Evolutionary conservation across 2,329 filamentous ascomycete species (phyloP), one percentile per base, ranked within the genome.

Genomic region (Aspergillus sp.): DNA sequence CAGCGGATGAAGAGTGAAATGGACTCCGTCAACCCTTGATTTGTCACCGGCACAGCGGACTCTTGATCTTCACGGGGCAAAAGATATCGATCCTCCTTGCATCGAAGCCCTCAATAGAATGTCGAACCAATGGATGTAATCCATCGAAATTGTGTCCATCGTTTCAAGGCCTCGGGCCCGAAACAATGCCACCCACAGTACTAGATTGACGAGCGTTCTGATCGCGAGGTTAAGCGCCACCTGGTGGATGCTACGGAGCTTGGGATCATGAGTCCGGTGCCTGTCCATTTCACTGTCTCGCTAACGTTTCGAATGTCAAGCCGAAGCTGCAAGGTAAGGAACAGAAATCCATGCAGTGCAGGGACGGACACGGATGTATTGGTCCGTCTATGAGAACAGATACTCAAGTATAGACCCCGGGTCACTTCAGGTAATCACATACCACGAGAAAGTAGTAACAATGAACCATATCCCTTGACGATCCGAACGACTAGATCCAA

Each of bases 81-180:
- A 51, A 59, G 61, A 60, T 64, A 62, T 65, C 60, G 58, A 40
- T 57, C 68, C 68, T 67, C 72, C 73, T 75, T 75, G 71, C 72
- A 73, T 73, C 63, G 31, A 48, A 45, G 56, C 51, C 61, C 52
- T 62, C 62, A 68, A 72, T 71, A 73, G 63, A 69, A 49, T 60
- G 59, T 66, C 59, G 58, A 60, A 58, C 67, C 63, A 68, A 71
- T 70, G 54, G 61, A 57, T 60, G 52, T 55, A 52, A 50, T 46
- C 56, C 49, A 40, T 56, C 27, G 25, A 37, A 44, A 33, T 41
- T 19, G 48, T 56, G 41, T 39, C 43, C 31, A 56, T 47, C 23
- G 52, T 50, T 31, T 31, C 45, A 43, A 19, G 51, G 15, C 39
- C 48, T 39, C 23, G 43, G 6, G 31, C 12, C 52, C 33, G 39